Percentiles rank a stretch among this genome's conserved stretches.
Evolutionary conservation across 73 alveolate species (phyloP).

Genomic region (Paramecium primaurelia): DNA sequence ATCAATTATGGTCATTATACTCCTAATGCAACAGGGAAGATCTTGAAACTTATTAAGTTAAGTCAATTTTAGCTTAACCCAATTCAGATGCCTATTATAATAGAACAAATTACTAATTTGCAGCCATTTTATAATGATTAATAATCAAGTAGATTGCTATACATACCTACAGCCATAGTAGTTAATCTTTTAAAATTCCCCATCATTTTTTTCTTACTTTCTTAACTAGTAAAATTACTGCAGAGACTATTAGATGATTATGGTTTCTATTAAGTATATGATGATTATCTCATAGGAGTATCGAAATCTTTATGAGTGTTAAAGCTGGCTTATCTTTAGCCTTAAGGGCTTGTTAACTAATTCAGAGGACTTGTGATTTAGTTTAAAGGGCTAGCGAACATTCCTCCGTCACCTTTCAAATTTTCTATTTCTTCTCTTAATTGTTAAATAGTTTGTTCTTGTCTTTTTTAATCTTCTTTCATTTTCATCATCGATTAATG

Average conservation of each 20-base stretch:
- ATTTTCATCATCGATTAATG: slow-evolving; percentile 12
- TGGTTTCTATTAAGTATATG: not conserved
- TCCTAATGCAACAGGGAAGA: not conserved
- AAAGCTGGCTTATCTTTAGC: not conserved
- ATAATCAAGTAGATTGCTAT: slow-evolving; percentile 6
- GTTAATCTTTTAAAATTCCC: slow-evolving; percentile 9
- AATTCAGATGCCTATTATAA: not conserved
- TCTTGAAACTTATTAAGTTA: not conserved
- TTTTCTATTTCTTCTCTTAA: not conserved
- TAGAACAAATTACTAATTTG: not conserved
- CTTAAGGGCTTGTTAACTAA: not conserved
- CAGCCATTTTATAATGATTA: not conserved
- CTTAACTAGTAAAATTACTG: not conserved
- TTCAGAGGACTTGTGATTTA: not conserved
- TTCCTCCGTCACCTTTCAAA: not conserved
- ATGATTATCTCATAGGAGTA: not conserved
- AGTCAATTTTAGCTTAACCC: not conserved
- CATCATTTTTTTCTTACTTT: slow-evolving; percentile 33
- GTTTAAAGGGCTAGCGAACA: not conserved
- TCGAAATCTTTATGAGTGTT: slow-evolving; percentile 24
- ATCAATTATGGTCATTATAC: slow-evolving; percentile 5
- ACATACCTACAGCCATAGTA: slow-evolving; percentile 29
- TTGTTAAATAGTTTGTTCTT: not conserved
- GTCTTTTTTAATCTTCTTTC: not conserved
- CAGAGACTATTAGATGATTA: not conserved